Base-by-base conservation (phyloP, 495 filamentous ascomycete genomes). In the Rhizodiscina lignyota region DNA sequence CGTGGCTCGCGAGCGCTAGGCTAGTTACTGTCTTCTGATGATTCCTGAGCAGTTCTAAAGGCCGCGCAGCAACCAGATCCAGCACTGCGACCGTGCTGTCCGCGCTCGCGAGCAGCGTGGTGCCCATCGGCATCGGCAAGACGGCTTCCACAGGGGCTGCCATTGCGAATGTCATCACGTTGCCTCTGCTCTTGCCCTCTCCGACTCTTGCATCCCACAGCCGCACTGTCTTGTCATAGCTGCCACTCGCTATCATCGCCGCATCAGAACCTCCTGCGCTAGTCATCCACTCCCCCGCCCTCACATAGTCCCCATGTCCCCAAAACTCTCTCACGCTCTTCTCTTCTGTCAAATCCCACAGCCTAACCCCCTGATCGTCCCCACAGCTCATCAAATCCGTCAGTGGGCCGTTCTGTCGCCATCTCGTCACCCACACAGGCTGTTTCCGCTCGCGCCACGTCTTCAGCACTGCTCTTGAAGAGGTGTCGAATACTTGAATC, bases 11-110 rank as follows among this genome's bases (percentile, higher is more conserved):
- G n/a, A 74, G 52, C 12, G 64, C 63, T 22, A 99, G 66, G 3
- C 80, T 71, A 0, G 89, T 96, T 21, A 99, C 83, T 0, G 89
- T 93, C 70, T 94, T 96, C 57, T 99, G 89, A 54, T 99, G 91
- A 50, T 85, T 94, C 36, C 79, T 74, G 29, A 99, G 76, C 39
- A 91, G 59, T 23, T 83, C 77, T 29, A 87, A 54, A 2, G 84
- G 84, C 48, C 80, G 85, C 19, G 81, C 91, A 32, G 85, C 91
- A 15, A 96, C 74, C 16, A 99, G 68, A 55, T 99, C 87, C 43
- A 96, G 67, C n/a, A 99, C 83, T 4, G 77, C 77, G 45, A 99
- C 84, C 50, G 83, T 73, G 54, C 81, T 91, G 29, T 82, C 87
- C 18, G 83, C 68, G 1, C 85, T 71, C 24, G 84, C 84, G 1